Percentiles rank a stretch among this genome's conserved stretches.
Evolutionary conservation across 1,284 basidiomycete species (phyloP).

Genomic region (Ganoderma resinaceum): DNA sequence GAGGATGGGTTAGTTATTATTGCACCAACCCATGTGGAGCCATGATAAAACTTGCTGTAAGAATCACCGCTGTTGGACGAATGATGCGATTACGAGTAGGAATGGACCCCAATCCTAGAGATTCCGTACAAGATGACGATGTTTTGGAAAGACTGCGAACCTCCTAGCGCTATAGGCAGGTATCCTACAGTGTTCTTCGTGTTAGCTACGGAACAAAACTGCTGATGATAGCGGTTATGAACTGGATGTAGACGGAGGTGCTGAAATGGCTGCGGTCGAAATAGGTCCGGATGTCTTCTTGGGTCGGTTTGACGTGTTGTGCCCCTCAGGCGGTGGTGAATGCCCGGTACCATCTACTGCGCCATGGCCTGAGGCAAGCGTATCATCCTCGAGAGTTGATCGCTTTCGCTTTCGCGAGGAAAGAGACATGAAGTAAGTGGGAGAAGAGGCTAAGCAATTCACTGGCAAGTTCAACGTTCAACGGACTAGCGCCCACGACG

Average conservation of each 20-base stretch:
- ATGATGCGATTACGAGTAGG: neutral
- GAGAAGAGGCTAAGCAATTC: neutral
- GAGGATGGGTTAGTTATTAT: neutral
- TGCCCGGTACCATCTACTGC: neutral
- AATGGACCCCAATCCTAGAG: neutral
- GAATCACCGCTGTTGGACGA: slow-evolving; percentile 19
- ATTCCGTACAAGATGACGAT: slow-evolving; percentile 18
- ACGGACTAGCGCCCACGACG: too few relatives aligned
- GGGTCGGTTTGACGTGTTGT: neutral
- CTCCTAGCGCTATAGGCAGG: slow-evolving; percentile 14
- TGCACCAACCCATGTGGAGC: slow-evolving; percentile 18
- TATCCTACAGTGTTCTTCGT: neutral
- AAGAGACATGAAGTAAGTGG: neutral
- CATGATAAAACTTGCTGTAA: slow-evolving; percentile 17
- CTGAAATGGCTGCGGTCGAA: too few relatives aligned
- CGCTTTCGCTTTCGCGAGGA: neutral
- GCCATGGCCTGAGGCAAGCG: neutral
- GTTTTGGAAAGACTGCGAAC: slow-evolving; percentile 10
- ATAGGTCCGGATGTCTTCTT: neutral
- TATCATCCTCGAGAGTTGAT: neutral
- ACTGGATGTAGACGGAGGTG: slow-evolving; percentile 3
- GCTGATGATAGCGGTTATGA: neutral
- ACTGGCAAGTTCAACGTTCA: too few relatives aligned
- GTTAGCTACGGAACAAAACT: neutral
- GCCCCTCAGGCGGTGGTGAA: too few relatives aligned